Evolutionary conservation across 2,329 filamentous ascomycete genomes (phyloP), one percentile per base, ranked within the genome.

Genomic region (Sclerotiophoma versabilis): DNA sequence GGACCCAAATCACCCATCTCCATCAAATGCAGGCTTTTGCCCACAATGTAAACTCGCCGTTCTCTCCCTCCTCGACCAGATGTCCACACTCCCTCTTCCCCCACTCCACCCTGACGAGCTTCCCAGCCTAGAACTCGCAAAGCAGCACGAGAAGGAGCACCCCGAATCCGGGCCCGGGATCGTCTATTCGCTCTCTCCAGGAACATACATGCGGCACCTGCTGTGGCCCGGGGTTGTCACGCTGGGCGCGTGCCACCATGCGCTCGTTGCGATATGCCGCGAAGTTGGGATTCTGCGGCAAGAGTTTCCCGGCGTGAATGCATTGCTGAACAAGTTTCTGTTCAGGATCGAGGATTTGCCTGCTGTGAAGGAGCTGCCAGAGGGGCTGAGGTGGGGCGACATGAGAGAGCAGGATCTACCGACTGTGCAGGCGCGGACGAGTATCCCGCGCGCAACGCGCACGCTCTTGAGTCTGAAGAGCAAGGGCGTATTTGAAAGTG

Each of bases 361-460:
- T 0, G n/a, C 39, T 63, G 62, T 63, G 1, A 64, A 44, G 47
- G 59, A 67, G 12, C 62, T 84, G 15, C 79, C 80, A 0, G 58
- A 75, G 0, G 84, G 79, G 0, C 75, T 90, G 71, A 38, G 68
- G 7, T 91, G 87, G 86, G 84, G 80, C 5, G 58, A 64, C 1
- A 76, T 88, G 1, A 70, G 74, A 9, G 64, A 72, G n/a, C 72
- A 77, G 57, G 85, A 91, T 65, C 81, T 86, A 7, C 72, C 71
- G 7, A 66, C 86, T n/a, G 83, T 88, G 5, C 66, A 68, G 47
- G 54, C 69, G 20, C 84, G 11, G 58, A 80, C 73, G 15, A 59
- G 60, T 17, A 85, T 91, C 27, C 83, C 82, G 1, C 78, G 87
- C 26, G 78, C 79, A 23, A 80, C 83, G 73, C 63, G 66, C 11